These are phyloP conservation scores for Chlorella sp. DNA, from an alignment of 139 green algal genomes.

Conservation along the genomic window DNA sequence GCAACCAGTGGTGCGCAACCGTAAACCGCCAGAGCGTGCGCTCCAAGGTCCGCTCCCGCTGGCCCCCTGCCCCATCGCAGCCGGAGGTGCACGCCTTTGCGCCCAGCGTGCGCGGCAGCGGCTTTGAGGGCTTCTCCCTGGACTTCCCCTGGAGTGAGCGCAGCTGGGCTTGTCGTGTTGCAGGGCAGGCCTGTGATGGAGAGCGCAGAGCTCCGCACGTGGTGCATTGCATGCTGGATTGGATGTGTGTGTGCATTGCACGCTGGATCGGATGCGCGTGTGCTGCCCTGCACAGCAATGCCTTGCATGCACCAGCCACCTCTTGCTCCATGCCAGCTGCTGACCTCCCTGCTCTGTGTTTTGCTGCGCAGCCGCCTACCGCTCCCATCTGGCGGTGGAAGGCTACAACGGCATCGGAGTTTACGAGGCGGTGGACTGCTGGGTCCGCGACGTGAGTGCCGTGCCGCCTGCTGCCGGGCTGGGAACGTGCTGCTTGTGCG, in stretches of 20 bases:
- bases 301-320: neutral
- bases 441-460: conserved; percentile 14
- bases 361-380: neutral
- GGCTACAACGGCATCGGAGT: conserved; percentile 23
- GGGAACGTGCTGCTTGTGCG: neutral
- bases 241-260: no score
- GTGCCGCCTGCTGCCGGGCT: neutral
- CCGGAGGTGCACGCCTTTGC: conserved; percentile 5
- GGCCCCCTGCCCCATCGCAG: neutral
- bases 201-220: no score
- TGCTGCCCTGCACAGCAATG: neutral
- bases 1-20: neutral
- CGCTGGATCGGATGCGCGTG: no score
- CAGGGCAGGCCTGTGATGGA: neutral
- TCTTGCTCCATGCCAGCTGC: neutral
- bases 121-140: conserved; percentile 5
- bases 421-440: conserved; percentile 12
- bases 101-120: neutral
- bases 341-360: neutral
- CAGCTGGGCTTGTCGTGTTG: neutral
- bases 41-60: no score
- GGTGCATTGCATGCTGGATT: neutral
- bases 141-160: conserved; percentile 26
- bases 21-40: neutral
- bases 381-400: conserved; percentile 6